Percentiles rank a stretch among this genome's conserved stretches.
phyloP scores from a whole-genome alignment of 352 stramenopile species.

The Elongisporangium undulatum region DNA sequence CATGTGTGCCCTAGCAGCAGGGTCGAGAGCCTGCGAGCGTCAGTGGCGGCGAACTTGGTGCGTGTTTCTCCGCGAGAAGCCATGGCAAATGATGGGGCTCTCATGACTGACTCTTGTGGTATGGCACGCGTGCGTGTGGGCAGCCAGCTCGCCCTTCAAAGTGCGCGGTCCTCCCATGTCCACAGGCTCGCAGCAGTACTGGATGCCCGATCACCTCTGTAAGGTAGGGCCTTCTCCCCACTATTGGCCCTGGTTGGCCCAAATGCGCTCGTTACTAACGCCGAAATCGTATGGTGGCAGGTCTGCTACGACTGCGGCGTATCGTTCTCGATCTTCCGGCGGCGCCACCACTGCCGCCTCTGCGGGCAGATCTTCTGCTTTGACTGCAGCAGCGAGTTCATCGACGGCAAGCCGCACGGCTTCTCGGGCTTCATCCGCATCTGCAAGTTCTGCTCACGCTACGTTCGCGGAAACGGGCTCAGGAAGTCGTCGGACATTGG shows the following conservation, averaged over 20 bases:
- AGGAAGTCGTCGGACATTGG: neutral
- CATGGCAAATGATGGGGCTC: neutral
- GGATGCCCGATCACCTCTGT: slow-evolving; percentile 84
- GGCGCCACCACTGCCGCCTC: slow-evolving; percentile 83
- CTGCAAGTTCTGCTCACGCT: slow-evolving; percentile 71
- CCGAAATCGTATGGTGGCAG: slow-evolving; percentile 14
- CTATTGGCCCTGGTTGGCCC: too few relatives aligned
- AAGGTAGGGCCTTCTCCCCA: slow-evolving; percentile 33
- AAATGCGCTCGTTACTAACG: neutral
- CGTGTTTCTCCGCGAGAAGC: neutral
- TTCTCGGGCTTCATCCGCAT: slow-evolving; percentile 59
- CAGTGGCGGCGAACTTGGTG: slow-evolving; percentile 1
- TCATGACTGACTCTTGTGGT: neutral
- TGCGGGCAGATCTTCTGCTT: slow-evolving; percentile 87
- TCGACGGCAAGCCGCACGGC: slow-evolving; percentile 52
- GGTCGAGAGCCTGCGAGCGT: slow-evolving; percentile 11
- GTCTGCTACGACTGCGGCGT: slow-evolving; percentile 81
- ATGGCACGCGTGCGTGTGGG: neutral
- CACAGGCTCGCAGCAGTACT: slow-evolving; percentile 58
- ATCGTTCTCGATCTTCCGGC: slow-evolving; percentile 77
- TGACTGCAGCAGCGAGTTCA: slow-evolving; percentile 75
- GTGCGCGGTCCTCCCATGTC: slow-evolving; percentile 23
- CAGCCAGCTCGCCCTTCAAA: slow-evolving; percentile 18
- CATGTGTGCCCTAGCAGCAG: slow-evolving; percentile 6
- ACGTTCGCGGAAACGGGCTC: slow-evolving; percentile 11